A percentile compares a stretch with the other conserved stretches of the same genome.
phyloP scores from a whole-genome alignment of 2,329 filamentous ascomycete species.

The Torrubiella hemipterigena region DNA sequence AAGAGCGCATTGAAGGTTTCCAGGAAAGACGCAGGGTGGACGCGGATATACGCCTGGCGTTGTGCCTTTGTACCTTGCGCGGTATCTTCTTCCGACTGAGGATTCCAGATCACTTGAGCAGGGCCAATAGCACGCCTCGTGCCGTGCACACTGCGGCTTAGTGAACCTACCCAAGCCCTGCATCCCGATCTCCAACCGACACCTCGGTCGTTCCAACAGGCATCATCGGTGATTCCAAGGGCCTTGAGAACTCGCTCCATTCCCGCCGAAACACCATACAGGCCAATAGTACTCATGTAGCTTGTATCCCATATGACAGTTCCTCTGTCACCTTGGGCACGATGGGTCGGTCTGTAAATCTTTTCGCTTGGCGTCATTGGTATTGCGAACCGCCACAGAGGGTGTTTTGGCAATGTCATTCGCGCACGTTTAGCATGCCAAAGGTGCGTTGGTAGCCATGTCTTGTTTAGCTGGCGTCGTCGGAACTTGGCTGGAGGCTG shows the following conservation, averaged over 20 bases:
- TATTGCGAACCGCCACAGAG: conserved; percentile 83
- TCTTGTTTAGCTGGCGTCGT: conserved; percentile 78
- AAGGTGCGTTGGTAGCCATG: conserved; percentile 87
- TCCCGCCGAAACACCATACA: conserved; percentile 55
- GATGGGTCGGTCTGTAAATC: conserved; percentile 76
- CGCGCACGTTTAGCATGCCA: conserved; percentile 88
- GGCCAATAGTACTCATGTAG: conserved; percentile 76
- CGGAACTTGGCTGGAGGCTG: conserved; percentile 55
- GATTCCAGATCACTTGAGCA: conserved; percentile 65
- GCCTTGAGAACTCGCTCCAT: conserved; percentile 54
- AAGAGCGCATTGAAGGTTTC: conserved; percentile 55
- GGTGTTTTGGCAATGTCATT: conserved; percentile 68
- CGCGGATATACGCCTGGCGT: conserved; percentile 51
- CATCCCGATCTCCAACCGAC: conserved; percentile 55
- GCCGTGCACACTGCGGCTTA: conserved; percentile 42
- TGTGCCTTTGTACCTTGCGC: conserved; percentile 11
- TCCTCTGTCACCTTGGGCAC: conserved; percentile 62
- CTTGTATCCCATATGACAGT: conserved; percentile 87
- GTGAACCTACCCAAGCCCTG: conserved; percentile 34
- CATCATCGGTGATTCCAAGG: conserved; percentile 49
- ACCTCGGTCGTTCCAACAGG: conserved; percentile 51
- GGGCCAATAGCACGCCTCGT: conserved; percentile 53
- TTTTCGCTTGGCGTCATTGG: conserved; percentile 82
- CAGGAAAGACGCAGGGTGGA: conserved; percentile 73
- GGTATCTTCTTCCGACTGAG: conserved; percentile 17